Base-by-base conservation (phyloP, 2,329 filamentous ascomycete genomes). In the Cryoendolithus antarcticus region DNA sequence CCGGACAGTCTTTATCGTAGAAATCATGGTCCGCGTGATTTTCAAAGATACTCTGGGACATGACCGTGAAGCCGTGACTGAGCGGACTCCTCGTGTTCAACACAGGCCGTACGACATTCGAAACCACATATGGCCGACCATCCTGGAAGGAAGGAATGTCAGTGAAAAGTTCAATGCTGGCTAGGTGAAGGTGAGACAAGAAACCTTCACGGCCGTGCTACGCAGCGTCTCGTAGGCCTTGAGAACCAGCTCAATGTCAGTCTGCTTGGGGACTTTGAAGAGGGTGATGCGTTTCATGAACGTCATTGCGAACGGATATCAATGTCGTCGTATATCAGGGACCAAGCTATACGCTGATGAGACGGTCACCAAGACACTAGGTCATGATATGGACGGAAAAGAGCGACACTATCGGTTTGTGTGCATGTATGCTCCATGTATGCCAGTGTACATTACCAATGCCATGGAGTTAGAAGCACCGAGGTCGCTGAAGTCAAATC, bases 91-190 rank as follows among this genome's bases (percentile, higher is more conserved):
- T 41, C 9, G 49, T 51, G 34, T 55, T 55, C 31, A 52, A 29
- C 24, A 55, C 42, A 13, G 43, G 44, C 8, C 49, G 39, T 9
- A 50, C 46, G 9, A 46, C 47, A 19, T 54, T 55, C 42, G 68
- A 69, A 30, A 75, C 59, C 48, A 86, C 81, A 57, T 85, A 86
- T 1, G 77, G 76, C 54, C 80, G 75, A 45, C 77, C 79, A 49
- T 82, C 70, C 80, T 85, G 37, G 12, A 35, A 8, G 5, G 7
- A 27, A 27, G 6, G 7, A 27, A 27, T 4, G 24, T 19, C 15
- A 19, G 15, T 19, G 15, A 19, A 19, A 19, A 19, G 15, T 19
- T 19, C 15, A 19, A 19, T 19, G 15, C 15, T 19, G 15, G 15
- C 15, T 19, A 19, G 15, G 15, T 19, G 15, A 19, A 19, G 15